Evolutionary conservation across 768 basidiomycete genomes (phyloP), one percentile per base, ranked within the genome.

Genomic region (Tylopilus rubrobrunneus): DNA sequence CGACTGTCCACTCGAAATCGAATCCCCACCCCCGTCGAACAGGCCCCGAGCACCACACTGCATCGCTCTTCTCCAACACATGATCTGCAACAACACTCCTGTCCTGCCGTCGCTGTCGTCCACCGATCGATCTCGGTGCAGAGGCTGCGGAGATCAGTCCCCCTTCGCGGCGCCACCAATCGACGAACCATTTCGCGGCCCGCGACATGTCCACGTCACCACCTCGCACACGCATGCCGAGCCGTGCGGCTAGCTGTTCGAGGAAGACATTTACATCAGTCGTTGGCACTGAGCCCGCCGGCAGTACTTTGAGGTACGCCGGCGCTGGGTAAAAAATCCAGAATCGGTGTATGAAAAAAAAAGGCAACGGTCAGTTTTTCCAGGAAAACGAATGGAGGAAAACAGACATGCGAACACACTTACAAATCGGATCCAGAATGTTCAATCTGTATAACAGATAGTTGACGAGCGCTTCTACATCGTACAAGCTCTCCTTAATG

Each of bases 401-500:
- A 42, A 48, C 47, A 25, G 7, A 3, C 49, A 21, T 15, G 34
- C 9, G 17, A 34, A 10, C 23, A 47, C 21, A 77, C 85, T 69
- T 65, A 92, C 90, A 73, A 31, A 77, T 71, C 25, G 87, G 86
- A 69, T 91, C 81, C 52, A 92, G 76, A 40, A 87, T 71, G 69
- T 92, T 95, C 56, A 98, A 74, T 57, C 89, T 78, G 68, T 90
- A 94, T 27, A 96, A 70, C 28, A 98, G 76, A 75, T 97, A 98
- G 47, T 88, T 80, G 29, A 89, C 91, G 43, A 96, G 77, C 3
- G 86, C 77, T 68, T 96, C 90, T 56, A 83, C 77, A 68, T 93
- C 89, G 67, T 95, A 94, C 53, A 97, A 69, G 23, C 89, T 85
- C 76, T 94, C 92, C 71, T 97, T 97, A 74, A 98, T 94, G 21